Evolutionary conservation across 2,329 filamentous ascomycete species (phyloP).

Genomic region (Pseudopyricularia cyperi): DNA sequence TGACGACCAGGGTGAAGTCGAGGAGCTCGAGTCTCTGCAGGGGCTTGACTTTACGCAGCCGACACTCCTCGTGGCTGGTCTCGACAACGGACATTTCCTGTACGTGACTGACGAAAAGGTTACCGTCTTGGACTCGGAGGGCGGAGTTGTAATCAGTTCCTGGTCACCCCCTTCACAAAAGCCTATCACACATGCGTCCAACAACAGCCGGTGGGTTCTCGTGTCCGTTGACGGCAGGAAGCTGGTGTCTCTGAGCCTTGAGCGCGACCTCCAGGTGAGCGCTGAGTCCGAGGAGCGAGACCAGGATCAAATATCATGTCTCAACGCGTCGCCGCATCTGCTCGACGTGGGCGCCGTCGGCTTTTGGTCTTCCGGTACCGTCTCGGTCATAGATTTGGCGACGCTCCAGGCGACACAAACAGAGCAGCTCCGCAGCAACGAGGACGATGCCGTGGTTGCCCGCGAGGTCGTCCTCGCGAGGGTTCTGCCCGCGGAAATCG

Average conservation of each 20-base stretch:
- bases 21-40: constrained; percentile 68
- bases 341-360: constrained; percentile 63
- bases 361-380: constrained; percentile 73
- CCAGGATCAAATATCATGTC: constrained; percentile 71
- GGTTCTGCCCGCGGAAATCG: constrained; percentile 47
- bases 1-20: constrained; percentile 59
- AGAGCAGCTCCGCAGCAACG: constrained; percentile 43
- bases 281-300: constrained; percentile 47
- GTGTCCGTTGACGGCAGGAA: constrained; percentile 65
- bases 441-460: constrained; percentile 66
- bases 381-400: constrained; percentile 60
- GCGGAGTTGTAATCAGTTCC: constrained; percentile 36
- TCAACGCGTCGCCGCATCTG: constrained; percentile 57
- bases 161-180: constrained; percentile 41
- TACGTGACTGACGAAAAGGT: constrained; percentile 61
- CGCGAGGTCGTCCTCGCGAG: constrained; percentile 70
- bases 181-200: constrained; percentile 65
- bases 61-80: constrained; percentile 58
- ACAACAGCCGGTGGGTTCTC: constrained; percentile 56
- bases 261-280: constrained; percentile 41
- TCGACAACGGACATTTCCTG: constrained; percentile 50
- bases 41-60: constrained; percentile 56
- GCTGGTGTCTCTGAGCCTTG: constrained; percentile 55
- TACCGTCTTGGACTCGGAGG: constrained; percentile 48
- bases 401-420: constrained; percentile 50